phyloP scores from a whole-genome alignment of 306 rosid species.

The Vigna trinervia region DNA sequence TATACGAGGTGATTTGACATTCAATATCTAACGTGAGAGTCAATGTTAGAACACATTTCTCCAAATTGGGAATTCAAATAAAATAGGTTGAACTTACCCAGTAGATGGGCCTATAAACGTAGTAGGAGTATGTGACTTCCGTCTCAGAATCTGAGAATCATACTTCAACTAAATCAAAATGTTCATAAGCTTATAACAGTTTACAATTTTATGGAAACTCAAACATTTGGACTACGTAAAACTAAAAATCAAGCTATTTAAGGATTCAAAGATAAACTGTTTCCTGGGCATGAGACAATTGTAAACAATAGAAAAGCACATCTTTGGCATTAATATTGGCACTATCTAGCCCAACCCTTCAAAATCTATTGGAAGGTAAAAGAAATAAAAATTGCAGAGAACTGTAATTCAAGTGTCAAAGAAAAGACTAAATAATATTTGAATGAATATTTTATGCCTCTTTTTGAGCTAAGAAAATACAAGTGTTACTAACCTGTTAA shows the following conservation, averaged over 20 bases:
- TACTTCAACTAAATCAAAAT: slow-evolving; percentile 44
- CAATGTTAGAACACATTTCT: not conserved
- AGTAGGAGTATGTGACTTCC: slow-evolving; percentile 89
- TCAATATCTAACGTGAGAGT: slow-evolving; percentile 2
- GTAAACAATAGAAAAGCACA: not conserved
- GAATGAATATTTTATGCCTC: not conserved
- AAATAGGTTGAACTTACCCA: slow-evolving; percentile 59
- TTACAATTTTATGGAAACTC: not conserved
- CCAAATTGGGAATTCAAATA: slow-evolving; percentile 1
- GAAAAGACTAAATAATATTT: not conserved
- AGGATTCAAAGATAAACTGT: slow-evolving; percentile 22
- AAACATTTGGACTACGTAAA: not conserved
- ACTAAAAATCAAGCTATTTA: slow-evolving; percentile 13
- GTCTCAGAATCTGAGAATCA: slow-evolving; percentile 75
- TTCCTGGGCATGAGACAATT: not conserved
- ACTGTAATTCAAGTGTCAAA: not conserved
- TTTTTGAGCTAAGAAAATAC: not conserved
- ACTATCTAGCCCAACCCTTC: not conserved
- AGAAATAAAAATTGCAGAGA: not conserved
- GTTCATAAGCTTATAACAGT: not conserved
- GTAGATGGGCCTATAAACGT: slow-evolving; percentile 82
- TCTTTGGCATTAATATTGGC: not conserved
- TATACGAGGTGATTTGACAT: slow-evolving; percentile 22
- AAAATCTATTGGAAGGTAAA: not conserved
- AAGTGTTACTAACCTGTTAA: not conserved